phyloP scores from a whole-genome alignment of 306 rosid species.

The Mimosa bimucronata region DNA sequence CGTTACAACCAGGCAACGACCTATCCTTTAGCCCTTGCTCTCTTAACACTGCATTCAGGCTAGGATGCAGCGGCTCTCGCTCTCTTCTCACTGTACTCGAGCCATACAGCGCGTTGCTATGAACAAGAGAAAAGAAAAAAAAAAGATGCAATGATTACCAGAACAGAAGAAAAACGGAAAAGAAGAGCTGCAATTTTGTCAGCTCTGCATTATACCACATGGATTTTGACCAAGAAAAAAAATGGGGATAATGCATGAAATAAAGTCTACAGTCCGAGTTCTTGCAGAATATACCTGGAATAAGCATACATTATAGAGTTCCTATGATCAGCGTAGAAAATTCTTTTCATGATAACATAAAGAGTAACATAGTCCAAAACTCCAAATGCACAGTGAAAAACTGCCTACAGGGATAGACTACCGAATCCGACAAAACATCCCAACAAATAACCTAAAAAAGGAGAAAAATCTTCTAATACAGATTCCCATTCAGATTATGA shows the following conservation, averaged over 20 bases:
- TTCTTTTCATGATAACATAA: conserved; percentile 2
- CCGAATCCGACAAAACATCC: conserved; percentile 16
- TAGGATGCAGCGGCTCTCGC: no score
- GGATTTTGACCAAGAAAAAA: not conserved
- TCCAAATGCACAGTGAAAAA: not conserved
- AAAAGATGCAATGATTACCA: not conserved
- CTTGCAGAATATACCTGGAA: conserved; percentile 3
- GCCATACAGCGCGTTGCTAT: no score
- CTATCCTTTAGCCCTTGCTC: no score
- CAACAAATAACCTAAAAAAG: not conserved
- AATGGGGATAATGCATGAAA: not conserved
- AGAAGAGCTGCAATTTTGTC: not conserved
- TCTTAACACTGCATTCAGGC: no score
- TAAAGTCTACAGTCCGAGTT: conserved; percentile 2
- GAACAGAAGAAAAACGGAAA: not conserved
- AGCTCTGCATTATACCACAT: not conserved
- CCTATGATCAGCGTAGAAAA: not conserved
- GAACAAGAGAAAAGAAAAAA: no score
- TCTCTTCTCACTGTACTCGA: no score
- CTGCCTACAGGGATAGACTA: not conserved
- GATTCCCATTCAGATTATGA: not conserved
- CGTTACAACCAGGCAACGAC: no score
- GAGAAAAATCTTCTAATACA: not conserved
- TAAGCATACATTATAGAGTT: not conserved
- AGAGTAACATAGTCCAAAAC: not conserved